phyloP scores from a whole-genome alignment of 768 basidiomycete genomes.

The Hypsizygus marmoreus region DNA sequence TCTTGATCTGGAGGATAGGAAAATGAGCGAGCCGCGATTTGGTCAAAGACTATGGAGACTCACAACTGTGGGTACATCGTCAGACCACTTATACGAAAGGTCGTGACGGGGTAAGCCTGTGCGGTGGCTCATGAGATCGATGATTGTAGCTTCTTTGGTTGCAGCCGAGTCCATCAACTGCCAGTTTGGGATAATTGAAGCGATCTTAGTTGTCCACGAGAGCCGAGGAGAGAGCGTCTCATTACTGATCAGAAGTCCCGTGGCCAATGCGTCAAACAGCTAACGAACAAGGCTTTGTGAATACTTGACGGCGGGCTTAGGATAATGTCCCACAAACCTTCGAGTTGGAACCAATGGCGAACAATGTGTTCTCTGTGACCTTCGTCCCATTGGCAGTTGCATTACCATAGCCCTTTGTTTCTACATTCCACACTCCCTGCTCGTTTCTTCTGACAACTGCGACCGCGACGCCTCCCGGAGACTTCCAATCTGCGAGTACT shows the following conservation, averaged over 20 bases:
- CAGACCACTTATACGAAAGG: conserved; percentile 11
- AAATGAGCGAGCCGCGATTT: background rate
- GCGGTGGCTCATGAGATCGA: conserved; percentile 24
- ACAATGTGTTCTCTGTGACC: conserved; percentile 27
- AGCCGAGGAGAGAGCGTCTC: conserved; percentile 25
- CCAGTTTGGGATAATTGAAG: conserved; percentile 26
- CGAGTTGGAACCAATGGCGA: conserved; percentile 33
- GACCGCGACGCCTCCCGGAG: conserved; percentile 27
- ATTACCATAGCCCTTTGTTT: conserved; percentile 32
- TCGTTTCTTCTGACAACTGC: conserved; percentile 27
- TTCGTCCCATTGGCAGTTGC: conserved; percentile 24
- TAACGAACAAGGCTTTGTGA: conserved; percentile 7
- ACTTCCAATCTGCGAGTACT: conserved; percentile 24
- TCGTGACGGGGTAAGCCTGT: conserved; percentile 23
- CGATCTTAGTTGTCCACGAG: conserved; percentile 28
- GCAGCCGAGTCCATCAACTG: conserved; percentile 24
- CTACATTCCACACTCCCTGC: conserved; percentile 27
- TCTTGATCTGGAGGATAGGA: conserved; percentile 15
- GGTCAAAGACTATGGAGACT: background rate
- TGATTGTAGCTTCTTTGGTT: conserved; percentile 20
- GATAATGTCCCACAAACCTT: conserved; percentile 27
- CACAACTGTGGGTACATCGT: conserved; percentile 14
- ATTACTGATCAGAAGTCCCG: conserved; percentile 29
- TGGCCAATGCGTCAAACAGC: conserved; percentile 26
- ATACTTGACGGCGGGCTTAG: too few species aligned